Conservation (phyloP, 78 protist genomes). For the Thecamonas trahens region DNA sequence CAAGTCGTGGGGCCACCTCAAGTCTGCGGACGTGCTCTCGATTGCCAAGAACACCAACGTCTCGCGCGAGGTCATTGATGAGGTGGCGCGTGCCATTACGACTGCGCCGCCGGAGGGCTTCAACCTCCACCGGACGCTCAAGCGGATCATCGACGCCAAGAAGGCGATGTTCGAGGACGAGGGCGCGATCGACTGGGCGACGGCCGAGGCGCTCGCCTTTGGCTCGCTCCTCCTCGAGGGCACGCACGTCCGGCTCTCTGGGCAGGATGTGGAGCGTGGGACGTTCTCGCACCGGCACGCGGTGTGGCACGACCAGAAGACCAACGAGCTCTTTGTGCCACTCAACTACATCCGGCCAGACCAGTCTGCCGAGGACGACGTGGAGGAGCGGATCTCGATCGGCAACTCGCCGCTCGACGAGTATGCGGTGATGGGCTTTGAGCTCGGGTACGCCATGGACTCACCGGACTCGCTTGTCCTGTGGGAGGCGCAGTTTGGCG, state of each 20-base stretch:
- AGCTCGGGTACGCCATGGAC: constrained; percentile 81
- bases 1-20: too few relatives aligned
- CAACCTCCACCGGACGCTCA: constrained; percentile 44
- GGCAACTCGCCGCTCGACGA: constrained; percentile 75
- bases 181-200: constrained; percentile 67
- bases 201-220: constrained; percentile 70
- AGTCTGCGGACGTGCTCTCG: too few relatives aligned
- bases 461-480: constrained; percentile 72
- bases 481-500: constrained; percentile 98
- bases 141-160: constrained; percentile 17
- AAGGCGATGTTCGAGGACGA: constrained; percentile 26
- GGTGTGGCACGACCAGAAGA: constrained; percentile 83
- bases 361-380: neutral
- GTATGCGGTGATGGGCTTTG: constrained; percentile 86
- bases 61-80: constrained; percentile 4
- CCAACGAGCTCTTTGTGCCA: constrained; percentile 16
- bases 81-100: constrained; percentile 30
- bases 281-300: constrained; percentile 95
- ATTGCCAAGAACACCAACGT: constrained; percentile 46
- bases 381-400: constrained; percentile 36
- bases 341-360: constrained; percentile 40
- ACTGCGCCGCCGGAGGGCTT: constrained; percentile 57
- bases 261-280: constrained; percentile 92
- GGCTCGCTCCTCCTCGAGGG: constrained; percentile 75
- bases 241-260: constrained; percentile 83